Conservation (phyloP, 208 protist genomes). For the Leishmania major region DNA sequence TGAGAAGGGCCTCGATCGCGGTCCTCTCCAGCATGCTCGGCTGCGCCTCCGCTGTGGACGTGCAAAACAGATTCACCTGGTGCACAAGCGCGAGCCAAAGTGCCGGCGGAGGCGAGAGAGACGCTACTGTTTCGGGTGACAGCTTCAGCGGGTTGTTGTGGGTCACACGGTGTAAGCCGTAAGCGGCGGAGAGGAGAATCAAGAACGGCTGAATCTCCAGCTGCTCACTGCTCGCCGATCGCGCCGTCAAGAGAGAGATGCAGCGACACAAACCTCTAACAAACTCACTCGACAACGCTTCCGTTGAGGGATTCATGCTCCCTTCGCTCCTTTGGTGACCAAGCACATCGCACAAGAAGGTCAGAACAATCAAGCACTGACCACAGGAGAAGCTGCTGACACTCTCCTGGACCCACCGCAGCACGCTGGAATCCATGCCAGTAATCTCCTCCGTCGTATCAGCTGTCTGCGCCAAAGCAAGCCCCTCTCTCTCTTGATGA, state of each 20-base stretch:
- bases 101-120: slow-evolving; percentile 38
- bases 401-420: slow-evolving; percentile 59
- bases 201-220: slow-evolving; percentile 74
- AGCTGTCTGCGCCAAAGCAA: background rate
- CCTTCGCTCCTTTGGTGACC: background rate
- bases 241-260: slow-evolving; percentile 28
- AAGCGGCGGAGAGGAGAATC: slow-evolving; percentile 59
- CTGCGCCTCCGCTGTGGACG: background rate
- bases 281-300: background rate
- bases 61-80: slow-evolving; percentile 31
- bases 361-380: slow-evolving; percentile 70
- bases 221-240: slow-evolving; percentile 42
- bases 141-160: slow-evolving; percentile 17
- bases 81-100: slow-evolving; percentile 68
- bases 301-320: background rate
- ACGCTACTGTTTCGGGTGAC: slow-evolving; percentile 7
- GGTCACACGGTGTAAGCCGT: slow-evolving; percentile 53
- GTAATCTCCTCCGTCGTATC: background rate
- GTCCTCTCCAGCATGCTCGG: background rate
- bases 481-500: slow-evolving; percentile 41
- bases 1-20: slow-evolving; percentile 28
- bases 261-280: slow-evolving; percentile 3
- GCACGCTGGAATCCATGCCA: slow-evolving; percentile 42
- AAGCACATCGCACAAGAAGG: slow-evolving; percentile 75
- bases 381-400: slow-evolving; percentile 60